phyloP scores from a whole-genome alignment of 2,329 filamentous ascomycete species.

The Verticillium nonalfalfae region DNA sequence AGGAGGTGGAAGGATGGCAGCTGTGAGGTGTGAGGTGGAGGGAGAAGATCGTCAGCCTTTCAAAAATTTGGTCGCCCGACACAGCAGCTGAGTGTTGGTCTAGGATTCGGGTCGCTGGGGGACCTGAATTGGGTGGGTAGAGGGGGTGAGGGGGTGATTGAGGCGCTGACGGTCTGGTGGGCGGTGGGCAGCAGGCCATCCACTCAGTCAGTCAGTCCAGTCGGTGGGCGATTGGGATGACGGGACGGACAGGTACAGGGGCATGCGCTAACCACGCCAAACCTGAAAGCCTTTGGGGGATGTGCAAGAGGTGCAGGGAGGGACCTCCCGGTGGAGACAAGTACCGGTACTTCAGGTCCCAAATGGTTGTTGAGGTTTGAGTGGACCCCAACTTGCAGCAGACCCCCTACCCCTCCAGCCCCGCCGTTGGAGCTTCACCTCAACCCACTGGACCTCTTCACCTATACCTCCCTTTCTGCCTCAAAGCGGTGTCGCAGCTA shows the following conservation, averaged over 20 bases:
- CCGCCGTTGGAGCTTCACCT: not conserved
- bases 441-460: not conserved
- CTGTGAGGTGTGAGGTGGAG: constrained; percentile 11
- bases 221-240: not conserved
- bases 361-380: constrained; percentile 13
- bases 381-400: constrained; percentile 8
- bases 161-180: not conserved
- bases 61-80: constrained; percentile 14
- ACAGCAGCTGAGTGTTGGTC: not conserved
- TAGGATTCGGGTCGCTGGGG: not conserved
- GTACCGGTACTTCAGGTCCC: constrained; percentile 4
- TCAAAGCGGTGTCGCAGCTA: not conserved
- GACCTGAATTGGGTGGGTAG: not conserved
- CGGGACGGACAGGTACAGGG: not conserved
- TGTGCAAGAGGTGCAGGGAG: not conserved
- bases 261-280: not conserved
- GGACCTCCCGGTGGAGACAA: constrained; percentile 6
- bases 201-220: not conserved
- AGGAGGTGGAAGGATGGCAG: constrained; percentile 9
- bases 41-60: constrained; percentile 15
- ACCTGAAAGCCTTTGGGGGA: not conserved
- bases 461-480: not conserved
- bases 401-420: not conserved
- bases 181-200: not conserved
- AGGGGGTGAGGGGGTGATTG: not conserved